phyloP scores from a whole-genome alignment of 192 early-diverging fungal genomes.

The Coemansia furcata region DNA sequence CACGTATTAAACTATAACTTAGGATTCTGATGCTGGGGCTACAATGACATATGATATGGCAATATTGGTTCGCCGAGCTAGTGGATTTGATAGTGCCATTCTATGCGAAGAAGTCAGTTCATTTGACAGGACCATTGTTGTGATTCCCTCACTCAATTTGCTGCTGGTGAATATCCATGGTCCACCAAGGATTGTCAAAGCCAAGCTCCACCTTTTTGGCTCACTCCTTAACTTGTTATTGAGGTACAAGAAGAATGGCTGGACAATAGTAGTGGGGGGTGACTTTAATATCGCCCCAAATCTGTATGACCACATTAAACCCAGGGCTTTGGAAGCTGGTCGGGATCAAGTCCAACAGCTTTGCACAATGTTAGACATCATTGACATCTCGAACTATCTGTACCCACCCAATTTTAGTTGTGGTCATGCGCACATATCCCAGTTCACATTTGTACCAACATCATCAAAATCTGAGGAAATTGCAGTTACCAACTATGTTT shows the following conservation, averaged over 20 bases:
- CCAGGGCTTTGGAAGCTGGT: background rate
- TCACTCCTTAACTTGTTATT: background rate
- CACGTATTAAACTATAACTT: too few species aligned
- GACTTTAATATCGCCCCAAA: background rate
- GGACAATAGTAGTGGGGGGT: background rate
- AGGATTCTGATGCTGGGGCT: too few species aligned
- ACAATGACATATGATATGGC: too few species aligned
- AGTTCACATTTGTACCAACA: background rate
- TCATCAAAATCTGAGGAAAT: background rate
- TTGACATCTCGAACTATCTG: background rate
- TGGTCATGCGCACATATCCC: background rate
- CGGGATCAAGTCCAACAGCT: background rate
- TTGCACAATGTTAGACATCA: background rate
- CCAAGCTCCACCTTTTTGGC: background rate
- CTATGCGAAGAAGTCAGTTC: background rate
- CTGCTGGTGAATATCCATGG: background rate
- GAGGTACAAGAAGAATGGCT: background rate
- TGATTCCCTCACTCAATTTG: background rate
- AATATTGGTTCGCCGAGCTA: too few species aligned
- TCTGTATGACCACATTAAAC: background rate
- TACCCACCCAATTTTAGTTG: background rate
- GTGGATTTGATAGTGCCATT: too few species aligned
- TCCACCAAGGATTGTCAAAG: background rate
- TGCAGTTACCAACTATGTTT: background rate
- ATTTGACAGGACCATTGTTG: background rate